Percentiles rank a stretch among this genome's conserved stretches.
These are phyloP conservation scores for Penicillium frequentans DNA, from an alignment of 2,329 filamentous ascomycete species.

Conservation along the genomic window DNA sequence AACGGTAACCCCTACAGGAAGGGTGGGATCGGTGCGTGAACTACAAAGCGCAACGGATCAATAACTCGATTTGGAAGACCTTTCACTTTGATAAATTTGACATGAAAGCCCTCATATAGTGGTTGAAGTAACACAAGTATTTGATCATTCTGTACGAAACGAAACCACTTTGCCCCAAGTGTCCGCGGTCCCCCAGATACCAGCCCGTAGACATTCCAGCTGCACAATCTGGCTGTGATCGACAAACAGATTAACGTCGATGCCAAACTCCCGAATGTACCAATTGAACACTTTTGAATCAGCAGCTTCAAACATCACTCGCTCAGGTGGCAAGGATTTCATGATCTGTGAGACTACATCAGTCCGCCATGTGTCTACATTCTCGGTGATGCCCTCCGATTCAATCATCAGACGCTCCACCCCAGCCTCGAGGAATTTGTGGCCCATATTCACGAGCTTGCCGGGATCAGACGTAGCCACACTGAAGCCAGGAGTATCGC, in stretches of 20 bases:
- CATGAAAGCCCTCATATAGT: too few relatives aligned
- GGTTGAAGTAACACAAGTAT: not conserved
- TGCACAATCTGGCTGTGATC: slow-evolving; percentile 61
- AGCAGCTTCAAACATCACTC: slow-evolving; percentile 60
- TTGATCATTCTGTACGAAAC: slow-evolving; percentile 24
- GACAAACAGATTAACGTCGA: slow-evolving; percentile 59
- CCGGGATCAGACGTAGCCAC: slow-evolving; percentile 52
- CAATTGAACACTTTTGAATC: slow-evolving; percentile 58
- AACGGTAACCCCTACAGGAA: too few relatives aligned
- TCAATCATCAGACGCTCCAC: slow-evolving; percentile 61
- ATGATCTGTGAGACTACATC: slow-evolving; percentile 57
- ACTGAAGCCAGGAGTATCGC: slow-evolving; percentile 50
- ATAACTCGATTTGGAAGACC: not conserved
- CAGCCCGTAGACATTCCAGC: slow-evolving; percentile 51
- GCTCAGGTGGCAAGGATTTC: slow-evolving; percentile 52
- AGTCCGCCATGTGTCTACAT: slow-evolving; percentile 55
- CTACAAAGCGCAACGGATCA: not conserved
- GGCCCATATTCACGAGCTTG: slow-evolving; percentile 52
- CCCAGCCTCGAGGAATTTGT: slow-evolving; percentile 51
- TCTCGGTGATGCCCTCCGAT: slow-evolving; percentile 61
- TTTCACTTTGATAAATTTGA: too few relatives aligned
- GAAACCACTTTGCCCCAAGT: slow-evolving; percentile 56
- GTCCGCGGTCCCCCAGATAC: slow-evolving; percentile 58
- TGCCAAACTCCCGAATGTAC: slow-evolving; percentile 58
- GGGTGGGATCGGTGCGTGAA: too few relatives aligned